Evolutionary conservation across 2,329 filamentous ascomycete species (phyloP).

Genomic region (Stachybotrys chartarum): DNA sequence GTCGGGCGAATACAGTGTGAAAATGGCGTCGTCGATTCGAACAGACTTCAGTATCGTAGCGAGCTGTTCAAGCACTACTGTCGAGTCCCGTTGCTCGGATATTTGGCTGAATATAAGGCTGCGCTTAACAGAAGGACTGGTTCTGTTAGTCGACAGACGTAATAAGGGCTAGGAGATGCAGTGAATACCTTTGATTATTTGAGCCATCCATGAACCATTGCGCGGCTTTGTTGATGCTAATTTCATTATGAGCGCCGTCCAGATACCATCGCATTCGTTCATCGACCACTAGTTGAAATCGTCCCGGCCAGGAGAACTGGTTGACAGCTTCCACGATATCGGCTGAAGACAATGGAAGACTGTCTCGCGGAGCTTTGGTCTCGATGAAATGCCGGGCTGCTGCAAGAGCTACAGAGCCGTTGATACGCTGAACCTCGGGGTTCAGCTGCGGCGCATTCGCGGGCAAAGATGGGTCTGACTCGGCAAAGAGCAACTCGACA

Average conservation of each 20-base stretch:
- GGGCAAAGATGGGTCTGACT: not conserved
- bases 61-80: not conserved
- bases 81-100: not conserved
- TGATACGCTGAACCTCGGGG: not conserved
- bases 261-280: not conserved
- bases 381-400: not conserved
- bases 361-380: not conserved
- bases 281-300: not conserved
- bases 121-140: not conserved
- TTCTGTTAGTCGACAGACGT: not conserved
- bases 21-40: not conserved
- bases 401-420: not conserved
- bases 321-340: not conserved
- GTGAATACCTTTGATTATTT: not conserved
- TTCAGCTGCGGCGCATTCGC: not conserved
- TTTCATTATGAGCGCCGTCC: not conserved
- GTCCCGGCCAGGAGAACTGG: not conserved
- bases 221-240: not conserved
- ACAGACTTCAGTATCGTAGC: not conserved
- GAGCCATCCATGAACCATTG: not conserved
- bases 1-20: not conserved
- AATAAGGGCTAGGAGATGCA: not conserved
- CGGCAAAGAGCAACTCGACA: constrained; percentile 26
- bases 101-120: not conserved
- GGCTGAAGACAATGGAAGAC: not conserved